A percentile compares a stretch with the other conserved stretches of the same genome.
Conservation (phyloP, 371 early-diverging fungal genomes). For the Lichtheimia corymbifera region DNA sequence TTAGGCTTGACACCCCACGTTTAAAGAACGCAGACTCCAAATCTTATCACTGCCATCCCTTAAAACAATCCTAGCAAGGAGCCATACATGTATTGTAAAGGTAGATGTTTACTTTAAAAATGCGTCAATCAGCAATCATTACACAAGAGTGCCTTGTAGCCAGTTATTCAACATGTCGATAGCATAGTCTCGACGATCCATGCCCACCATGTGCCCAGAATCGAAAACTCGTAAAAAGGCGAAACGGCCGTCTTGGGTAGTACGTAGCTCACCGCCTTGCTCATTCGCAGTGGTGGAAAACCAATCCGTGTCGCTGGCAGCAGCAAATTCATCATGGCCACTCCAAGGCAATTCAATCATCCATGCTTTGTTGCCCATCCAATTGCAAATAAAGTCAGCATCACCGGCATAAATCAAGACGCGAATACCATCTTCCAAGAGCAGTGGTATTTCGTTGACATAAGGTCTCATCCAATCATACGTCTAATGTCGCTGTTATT, state of each 20-base stretch:
- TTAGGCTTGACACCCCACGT: no score
- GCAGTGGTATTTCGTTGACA: constrained; percentile 68
- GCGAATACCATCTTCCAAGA: constrained; percentile 78
- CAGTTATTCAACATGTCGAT: constrained; percentile 71
- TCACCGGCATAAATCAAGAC: constrained; percentile 91
- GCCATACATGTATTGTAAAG: no score
- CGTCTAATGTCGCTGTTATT: constrained; percentile 21
- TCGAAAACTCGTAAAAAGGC: constrained; percentile 87
- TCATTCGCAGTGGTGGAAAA: constrained; percentile 43
- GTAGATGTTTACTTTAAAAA: no score
- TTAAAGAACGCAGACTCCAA: no score
- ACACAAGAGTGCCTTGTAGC: constrained; percentile 19
- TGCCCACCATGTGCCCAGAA: constrained; percentile 91
- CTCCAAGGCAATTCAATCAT: constrained; percentile 79
- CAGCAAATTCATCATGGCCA: constrained; percentile 66
- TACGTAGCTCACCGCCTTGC: constrained; percentile 79
- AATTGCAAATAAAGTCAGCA: constrained; percentile 87
- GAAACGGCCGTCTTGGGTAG: constrained; percentile 60
- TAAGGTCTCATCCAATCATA: constrained; percentile 94
- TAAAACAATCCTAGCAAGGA: no score
- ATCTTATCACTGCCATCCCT: no score
- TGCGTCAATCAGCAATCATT: no score
- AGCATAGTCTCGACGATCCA: constrained; percentile 59
- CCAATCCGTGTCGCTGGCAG: constrained; percentile 67
- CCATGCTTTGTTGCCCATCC: constrained; percentile 96